These are phyloP conservation scores for Panaeolus cyanescens DNA, from an alignment of 768 basidiomycete species.

Conservation along the genomic window DNA sequence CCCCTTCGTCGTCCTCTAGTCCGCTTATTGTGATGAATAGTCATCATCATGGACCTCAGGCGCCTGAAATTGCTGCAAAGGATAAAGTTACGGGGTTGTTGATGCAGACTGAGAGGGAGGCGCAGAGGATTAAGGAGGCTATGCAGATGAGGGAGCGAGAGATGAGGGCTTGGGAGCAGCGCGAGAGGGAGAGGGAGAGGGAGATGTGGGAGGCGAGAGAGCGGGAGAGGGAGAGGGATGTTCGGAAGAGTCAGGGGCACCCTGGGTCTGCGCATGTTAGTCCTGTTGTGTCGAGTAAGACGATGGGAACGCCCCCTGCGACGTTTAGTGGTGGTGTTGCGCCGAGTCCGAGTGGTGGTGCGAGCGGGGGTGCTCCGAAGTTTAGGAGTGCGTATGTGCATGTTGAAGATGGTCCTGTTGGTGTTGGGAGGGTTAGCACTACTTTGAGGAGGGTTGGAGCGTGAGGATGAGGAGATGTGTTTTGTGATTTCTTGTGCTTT, in stretches of 20 bases:
- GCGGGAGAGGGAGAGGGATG: neutral
- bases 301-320: no score
- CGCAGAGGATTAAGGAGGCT: neutral
- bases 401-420: neutral
- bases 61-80: neutral
- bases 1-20: neutral
- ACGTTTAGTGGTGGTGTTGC: neutral
- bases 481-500: neutral
- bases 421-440: neutral
- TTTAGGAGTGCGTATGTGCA: conserved; percentile 3
- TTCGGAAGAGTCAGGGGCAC: neutral
- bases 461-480: neutral
- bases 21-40: neutral
- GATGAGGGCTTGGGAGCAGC: neutral
- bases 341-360: neutral
- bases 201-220: neutral
- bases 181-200: neutral
- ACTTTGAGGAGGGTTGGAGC: neutral
- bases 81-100: conserved; percentile 2
- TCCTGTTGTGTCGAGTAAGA: neutral
- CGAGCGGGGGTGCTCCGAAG: neutral
- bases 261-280: no score
- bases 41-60: neutral
- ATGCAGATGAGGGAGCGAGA: neutral
- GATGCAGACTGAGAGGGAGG: conserved; percentile 2